These are phyloP conservation scores for Capsicum rhomboideum DNA, from an alignment of 257 asterid genomes.

Conservation along the genomic window DNA sequence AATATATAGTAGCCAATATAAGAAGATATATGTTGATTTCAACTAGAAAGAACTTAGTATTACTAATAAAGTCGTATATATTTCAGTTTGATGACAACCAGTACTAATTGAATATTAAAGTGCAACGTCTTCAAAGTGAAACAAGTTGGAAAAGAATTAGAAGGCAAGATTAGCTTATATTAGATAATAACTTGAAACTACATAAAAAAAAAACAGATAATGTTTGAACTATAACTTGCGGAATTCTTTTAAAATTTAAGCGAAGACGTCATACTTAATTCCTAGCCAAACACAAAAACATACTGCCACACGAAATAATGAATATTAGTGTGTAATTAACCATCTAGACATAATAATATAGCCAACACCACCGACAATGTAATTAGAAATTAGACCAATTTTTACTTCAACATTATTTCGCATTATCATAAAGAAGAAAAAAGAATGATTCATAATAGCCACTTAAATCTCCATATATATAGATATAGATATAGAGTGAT, in stretches of 20 bases:
- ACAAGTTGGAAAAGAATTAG: background rate
- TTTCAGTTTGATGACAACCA: background rate
- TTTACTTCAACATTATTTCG: background rate
- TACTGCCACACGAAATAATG: background rate
- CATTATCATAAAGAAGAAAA: background rate
- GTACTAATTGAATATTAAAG: background rate
- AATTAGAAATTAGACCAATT: background rate
- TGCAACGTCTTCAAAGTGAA: background rate
- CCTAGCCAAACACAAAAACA: background rate
- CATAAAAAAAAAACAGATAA: background rate
- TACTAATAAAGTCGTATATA: background rate
- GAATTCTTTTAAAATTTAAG: background rate
- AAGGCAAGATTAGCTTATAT: background rate
- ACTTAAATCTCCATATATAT: background rate
- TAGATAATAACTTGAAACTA: background rate
- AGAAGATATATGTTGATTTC: background rate
- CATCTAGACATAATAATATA: background rate
- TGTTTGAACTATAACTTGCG: background rate
- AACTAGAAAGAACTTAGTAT: background rate
- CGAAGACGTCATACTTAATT: background rate
- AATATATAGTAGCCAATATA: too few relatives aligned
- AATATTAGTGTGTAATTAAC: background rate
- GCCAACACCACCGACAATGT: background rate
- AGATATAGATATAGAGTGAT: background rate
- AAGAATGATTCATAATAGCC: background rate